These are phyloP conservation scores for Podila verticillata DNA, from an alignment of 192 early-diverging fungal species.

Conservation along the genomic window DNA sequence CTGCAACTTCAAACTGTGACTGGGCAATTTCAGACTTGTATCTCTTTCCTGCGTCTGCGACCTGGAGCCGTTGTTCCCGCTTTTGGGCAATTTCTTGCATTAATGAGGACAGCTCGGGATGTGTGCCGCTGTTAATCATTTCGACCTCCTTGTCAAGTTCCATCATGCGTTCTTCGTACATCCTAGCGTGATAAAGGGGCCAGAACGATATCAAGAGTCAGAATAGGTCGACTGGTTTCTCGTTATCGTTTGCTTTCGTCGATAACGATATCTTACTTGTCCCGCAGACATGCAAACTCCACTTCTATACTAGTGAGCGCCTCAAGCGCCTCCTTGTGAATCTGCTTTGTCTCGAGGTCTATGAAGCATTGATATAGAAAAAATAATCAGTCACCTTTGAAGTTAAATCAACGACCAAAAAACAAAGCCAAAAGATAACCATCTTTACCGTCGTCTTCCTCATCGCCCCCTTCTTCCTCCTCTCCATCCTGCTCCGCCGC, in stretches of 20 bases:
- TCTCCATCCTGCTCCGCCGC: constrained; percentile 21
- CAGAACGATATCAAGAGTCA: background rate
- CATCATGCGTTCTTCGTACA: constrained; percentile 65
- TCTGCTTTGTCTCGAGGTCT: constrained; percentile 57
- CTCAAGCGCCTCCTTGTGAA: constrained; percentile 60
- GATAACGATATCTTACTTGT: constrained; percentile 54
- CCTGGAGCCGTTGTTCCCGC: constrained; percentile 51
- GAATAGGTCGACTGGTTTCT: background rate
- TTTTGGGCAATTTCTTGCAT: constrained; percentile 66
- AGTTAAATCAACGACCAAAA: background rate
- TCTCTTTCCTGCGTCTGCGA: constrained; percentile 56
- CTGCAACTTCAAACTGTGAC: constrained; percentile 49
- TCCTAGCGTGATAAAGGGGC: constrained; percentile 27
- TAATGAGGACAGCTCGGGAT: constrained; percentile 56
- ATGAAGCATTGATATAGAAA: background rate
- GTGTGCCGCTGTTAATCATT: constrained; percentile 60
- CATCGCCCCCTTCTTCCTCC: constrained; percentile 7
- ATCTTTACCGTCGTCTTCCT: constrained; percentile 29
- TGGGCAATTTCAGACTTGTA: constrained; percentile 55
- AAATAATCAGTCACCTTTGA: background rate
- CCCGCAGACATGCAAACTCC: constrained; percentile 64
- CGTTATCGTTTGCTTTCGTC: background rate
- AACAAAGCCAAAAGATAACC: background rate
- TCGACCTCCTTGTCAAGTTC: constrained; percentile 61
- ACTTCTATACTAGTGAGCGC: constrained; percentile 65